These are phyloP conservation scores for Pyrenula massariospora DNA, from an alignment of 495 filamentous ascomycete genomes.

Conservation along the genomic window DNA sequence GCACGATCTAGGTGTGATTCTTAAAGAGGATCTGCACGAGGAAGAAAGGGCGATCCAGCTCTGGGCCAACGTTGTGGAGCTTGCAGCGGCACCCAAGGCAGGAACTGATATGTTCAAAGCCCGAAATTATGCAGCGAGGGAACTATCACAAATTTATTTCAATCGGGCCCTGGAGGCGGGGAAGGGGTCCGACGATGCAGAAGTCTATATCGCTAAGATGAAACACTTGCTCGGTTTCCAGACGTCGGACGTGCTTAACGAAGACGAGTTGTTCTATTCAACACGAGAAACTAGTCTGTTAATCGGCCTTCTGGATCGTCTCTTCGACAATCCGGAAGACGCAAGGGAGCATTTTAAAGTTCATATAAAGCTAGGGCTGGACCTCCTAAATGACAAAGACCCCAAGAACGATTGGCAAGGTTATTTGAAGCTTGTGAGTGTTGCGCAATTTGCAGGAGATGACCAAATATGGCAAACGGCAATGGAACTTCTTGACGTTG, in stretches of 20 bases:
- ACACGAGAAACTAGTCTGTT: background rate
- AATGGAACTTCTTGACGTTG: slow-evolving; percentile 6
- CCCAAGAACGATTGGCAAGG: slow-evolving; percentile 11
- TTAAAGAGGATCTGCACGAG: background rate
- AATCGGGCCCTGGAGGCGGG: background rate
- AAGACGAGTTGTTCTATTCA: background rate
- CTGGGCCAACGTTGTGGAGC: background rate
- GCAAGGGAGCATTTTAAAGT: background rate
- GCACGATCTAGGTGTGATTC: background rate
- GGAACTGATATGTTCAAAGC: background rate
- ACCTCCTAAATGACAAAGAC: slow-evolving; percentile 11
- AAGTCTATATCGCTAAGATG: background rate
- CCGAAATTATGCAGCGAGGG: background rate
- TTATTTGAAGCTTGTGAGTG: background rate
- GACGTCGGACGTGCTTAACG: background rate
- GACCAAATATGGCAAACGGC: slow-evolving; percentile 12
- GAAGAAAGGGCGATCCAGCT: background rate
- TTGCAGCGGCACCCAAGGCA: background rate
- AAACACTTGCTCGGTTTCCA: background rate
- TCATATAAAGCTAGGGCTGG: background rate
- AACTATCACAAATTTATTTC: background rate
- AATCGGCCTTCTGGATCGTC: background rate
- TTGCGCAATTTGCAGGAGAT: slow-evolving; percentile 3
- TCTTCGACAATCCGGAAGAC: background rate
- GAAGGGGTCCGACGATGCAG: background rate